Conservation (phyloP, 2,329 filamentous ascomycete genomes). For the Penicillium hesseltinei region DNA sequence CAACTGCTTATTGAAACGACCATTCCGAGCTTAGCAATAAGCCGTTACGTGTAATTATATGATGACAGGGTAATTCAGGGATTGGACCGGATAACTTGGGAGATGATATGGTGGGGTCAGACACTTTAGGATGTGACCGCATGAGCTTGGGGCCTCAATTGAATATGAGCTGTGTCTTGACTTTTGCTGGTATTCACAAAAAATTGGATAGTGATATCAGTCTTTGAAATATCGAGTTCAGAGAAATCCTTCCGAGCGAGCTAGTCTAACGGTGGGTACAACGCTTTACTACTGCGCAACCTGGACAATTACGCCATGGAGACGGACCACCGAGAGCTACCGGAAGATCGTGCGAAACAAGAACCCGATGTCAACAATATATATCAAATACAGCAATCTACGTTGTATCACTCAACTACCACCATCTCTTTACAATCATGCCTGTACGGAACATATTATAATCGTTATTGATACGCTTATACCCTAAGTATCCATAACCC, state of each 20-base stretch:
- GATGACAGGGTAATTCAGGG: background rate
- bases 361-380: background rate
- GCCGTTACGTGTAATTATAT: too few species aligned
- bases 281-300: background rate
- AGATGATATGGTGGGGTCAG: background rate
- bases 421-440: too few species aligned
- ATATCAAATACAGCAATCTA: background rate
- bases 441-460: too few species aligned
- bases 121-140: background rate
- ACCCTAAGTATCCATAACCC: too few species aligned
- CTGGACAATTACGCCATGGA: background rate
- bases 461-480: too few species aligned
- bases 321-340: background rate
- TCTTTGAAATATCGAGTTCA: background rate
- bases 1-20: background rate
- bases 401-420: background rate
- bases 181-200: too few species aligned
- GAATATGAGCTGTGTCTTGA: background rate
- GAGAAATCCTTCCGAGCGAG: background rate
- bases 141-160: background rate
- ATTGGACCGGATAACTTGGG: too few species aligned
- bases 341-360: background rate
- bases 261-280: background rate
- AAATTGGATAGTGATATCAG: too few species aligned
- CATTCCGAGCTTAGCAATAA: background rate